Base-by-base conservation (phyloP, 2,329 filamentous ascomycete species). In the Emergomyces africanus region DNA sequence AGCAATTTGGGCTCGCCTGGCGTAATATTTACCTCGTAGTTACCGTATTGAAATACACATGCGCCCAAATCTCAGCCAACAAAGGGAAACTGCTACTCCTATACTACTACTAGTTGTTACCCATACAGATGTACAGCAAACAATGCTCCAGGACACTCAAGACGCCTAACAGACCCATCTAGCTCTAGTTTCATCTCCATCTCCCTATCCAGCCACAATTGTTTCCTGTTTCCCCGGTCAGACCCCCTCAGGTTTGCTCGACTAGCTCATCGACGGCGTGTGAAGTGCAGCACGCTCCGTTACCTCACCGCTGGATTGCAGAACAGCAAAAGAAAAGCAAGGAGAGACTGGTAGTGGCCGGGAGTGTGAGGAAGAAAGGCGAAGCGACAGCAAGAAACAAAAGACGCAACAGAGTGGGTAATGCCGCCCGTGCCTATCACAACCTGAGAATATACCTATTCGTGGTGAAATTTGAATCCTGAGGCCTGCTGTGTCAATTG, bases 41-140 rank as follows among this genome's bases (percentile, higher is more conserved):
- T 54, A 39, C 50, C 33, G 50, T 54, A 54, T 54, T 54, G 50
- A 54, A 54, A 54, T 23, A 54, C 50, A 12, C 33, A 39, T 39
- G 50, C 46, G 46, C 33, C 50, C 30, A 30, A n/a, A 30, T 33
- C 48, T 54, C 33, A 54, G 50, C 50, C 50, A 39, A 28, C 28
- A 18, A 8, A 28, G 41, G 33, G n/a, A n/a, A 54, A 54, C 14
- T 37, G n/a, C n/a, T 54, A 33, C 50, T n/a, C n/a, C n/a, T n/a
- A 20, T 9, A n/a, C 33, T 23, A 15, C 12, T n/a, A n/a, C n/a
- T n/a, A n/a, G n/a, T n/a, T n/a, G n/a, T n/a, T n/a, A n/a, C n/a
- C n/a, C n/a, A n/a, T n/a, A n/a, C n/a, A n/a, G n/a, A n/a, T n/a
- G n/a, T n/a, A n/a, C 50, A 25, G 25, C 50, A 18, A 39, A 25